Percentiles rank a stretch among this genome's conserved stretches.
phyloP scores from a whole-genome alignment of 805 yeast genomes.

The Candida sakaeoensis region DNA sequence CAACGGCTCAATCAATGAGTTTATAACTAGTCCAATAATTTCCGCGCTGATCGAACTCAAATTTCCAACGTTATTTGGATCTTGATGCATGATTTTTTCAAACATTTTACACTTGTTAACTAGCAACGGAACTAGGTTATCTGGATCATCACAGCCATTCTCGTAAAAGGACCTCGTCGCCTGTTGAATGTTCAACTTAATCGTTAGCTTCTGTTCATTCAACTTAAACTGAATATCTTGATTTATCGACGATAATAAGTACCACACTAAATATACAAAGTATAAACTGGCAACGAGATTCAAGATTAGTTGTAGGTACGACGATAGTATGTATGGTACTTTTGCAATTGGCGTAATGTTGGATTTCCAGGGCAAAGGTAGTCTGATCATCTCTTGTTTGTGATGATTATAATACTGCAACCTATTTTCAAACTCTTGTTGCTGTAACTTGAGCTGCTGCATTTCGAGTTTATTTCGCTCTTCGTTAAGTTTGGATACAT shows the following conservation, averaged over 20 bases:
- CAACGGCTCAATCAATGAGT: constrained; percentile 64
- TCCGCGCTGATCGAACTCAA: constrained; percentile 56
- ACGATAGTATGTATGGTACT: constrained; percentile 53
- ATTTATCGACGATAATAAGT: constrained; percentile 46
- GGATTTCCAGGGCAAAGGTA: constrained; percentile 62
- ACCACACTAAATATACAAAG: constrained; percentile 40
- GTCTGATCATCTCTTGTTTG: constrained; percentile 10
- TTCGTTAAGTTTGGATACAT: not conserved
- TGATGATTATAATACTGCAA: not conserved
- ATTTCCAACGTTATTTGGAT: constrained; percentile 45
- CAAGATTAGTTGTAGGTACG: constrained; percentile 56
- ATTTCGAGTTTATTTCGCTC: not conserved
- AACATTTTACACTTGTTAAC: constrained; percentile 55
- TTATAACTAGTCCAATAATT: constrained; percentile 57
- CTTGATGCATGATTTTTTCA: constrained; percentile 64
- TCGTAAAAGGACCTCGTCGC: constrained; percentile 51
- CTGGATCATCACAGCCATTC: constrained; percentile 53
- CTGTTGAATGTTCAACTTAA: constrained; percentile 48
- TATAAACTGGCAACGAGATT: constrained; percentile 47
- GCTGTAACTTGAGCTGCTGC: constrained; percentile 3
- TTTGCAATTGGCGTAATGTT: constrained; percentile 49
- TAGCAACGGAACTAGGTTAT: constrained; percentile 54
- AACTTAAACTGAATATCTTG: constrained; percentile 53
- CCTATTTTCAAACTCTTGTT: constrained; percentile 1
- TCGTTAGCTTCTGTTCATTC: constrained; percentile 42